Evolutionary conservation across 768 basidiomycete species (phyloP).

Genomic region (Candolleomyces eurysporus): DNA sequence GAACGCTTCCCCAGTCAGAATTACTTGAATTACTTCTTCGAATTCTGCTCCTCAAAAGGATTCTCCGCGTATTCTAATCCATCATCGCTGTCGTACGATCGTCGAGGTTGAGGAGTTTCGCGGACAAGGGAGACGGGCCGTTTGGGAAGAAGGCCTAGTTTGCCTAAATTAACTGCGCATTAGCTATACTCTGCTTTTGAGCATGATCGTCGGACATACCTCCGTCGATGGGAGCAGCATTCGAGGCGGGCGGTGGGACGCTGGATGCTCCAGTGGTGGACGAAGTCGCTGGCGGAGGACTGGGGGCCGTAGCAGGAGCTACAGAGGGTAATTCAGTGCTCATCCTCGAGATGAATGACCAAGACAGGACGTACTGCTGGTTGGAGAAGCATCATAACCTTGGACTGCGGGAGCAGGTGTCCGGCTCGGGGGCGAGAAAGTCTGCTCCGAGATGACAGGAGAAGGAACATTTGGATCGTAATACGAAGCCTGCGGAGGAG

Average conservation of each 20-base stretch:
- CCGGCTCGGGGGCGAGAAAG: constrained; percentile 11
- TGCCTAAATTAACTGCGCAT: constrained; percentile 36
- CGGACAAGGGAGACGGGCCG: constrained; percentile 57
- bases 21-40: constrained; percentile 20
- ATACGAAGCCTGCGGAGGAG: constrained; percentile 22
- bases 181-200: background rate
- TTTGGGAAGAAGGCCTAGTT: constrained; percentile 71
- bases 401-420: constrained; percentile 11
- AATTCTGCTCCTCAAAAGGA: constrained; percentile 59
- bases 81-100: constrained; percentile 40
- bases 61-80: constrained; percentile 75
- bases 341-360: background rate
- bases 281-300: background rate
- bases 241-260: constrained; percentile 11
- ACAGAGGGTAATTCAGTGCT: background rate
- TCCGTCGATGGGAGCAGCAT: constrained; percentile 28
- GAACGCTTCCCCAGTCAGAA: background rate
- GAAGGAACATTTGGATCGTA: constrained; percentile 28
- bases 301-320: background rate
- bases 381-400: constrained; percentile 17
- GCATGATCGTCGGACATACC: constrained; percentile 16
- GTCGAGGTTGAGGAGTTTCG: constrained; percentile 16
- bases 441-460: constrained; percentile 11
- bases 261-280: background rate
- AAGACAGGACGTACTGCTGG: background rate